Evolutionary conservation across 495 filamentous ascomycete species (phyloP), one percentile per base, ranked within the genome.

Genomic region (Zalerion maritima): DNA sequence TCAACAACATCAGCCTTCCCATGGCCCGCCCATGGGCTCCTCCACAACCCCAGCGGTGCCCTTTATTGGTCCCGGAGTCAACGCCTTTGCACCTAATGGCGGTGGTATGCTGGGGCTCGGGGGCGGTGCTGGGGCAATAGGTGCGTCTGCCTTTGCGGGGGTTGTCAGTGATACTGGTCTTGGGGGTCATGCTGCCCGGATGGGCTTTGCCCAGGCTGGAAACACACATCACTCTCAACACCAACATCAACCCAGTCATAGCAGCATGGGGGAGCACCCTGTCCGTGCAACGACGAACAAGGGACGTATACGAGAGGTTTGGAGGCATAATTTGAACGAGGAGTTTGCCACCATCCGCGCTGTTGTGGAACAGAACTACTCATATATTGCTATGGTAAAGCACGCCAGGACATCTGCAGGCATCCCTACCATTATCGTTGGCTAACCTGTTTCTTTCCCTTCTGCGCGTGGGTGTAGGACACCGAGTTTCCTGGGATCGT

Each of bases 401-500:
- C 24, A 29, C 20, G 10, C n/a, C 18, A n/a, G 20, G 10, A n/a
- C n/a, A n/a, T n/a, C n/a, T n/a, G n/a, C n/a, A n/a, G 54, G 30
- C 21, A 24, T 28, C 14, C 21, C 18, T 25, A 14, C 6, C 21
- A 28, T 27, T 14, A 19, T 11, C 12, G 18, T 23, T 10, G 21
- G 13, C 27, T 7, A 5, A 16, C n/a, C 9, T 21, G 11, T 18
- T 24, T 15, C 15, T 30, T 19, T 27, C 20, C 2, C 5, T 16
- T 11, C 41, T 12, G 22, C 15, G 10, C 7, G 27, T 27, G 10
- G 7, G 31, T 18, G 26, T 47, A 96, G 87, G 91, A 97, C 50
- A 94, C 91, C 26, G 87, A 96, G 49, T 97, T 97, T 43, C 89
- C 89, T 3, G 89, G 89, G 18, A 81, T 97, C 21, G 86, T 97